Conservation (phyloP, 768 basidiomycete species). For the Pisolithus microcarpus region DNA sequence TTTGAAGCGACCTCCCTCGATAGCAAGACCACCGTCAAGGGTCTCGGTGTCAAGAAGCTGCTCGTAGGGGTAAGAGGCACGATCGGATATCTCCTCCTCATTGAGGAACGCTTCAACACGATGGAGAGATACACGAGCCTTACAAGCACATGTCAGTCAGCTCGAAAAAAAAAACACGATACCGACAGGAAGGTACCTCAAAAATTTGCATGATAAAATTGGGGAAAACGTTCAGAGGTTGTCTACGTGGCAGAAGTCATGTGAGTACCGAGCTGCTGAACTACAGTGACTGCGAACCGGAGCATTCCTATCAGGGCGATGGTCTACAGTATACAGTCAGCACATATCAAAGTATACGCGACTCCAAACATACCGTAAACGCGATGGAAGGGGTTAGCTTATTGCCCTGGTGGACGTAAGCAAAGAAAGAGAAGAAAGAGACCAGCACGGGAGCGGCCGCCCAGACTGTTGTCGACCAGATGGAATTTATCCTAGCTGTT, state of each 20-base stretch:
- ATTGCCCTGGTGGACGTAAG: slow-evolving; percentile 37
- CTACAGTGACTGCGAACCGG: slow-evolving; percentile 19
- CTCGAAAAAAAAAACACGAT: background rate
- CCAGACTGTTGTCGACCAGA: slow-evolving; percentile 44
- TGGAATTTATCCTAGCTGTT: slow-evolving; percentile 33
- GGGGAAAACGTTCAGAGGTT: slow-evolving; percentile 70
- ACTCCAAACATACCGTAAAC: slow-evolving; percentile 37
- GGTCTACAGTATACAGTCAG: slow-evolving; percentile 19
- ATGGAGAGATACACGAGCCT: slow-evolving; percentile 58
- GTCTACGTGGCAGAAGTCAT: slow-evolving; percentile 22
- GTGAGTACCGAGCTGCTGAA: background rate
- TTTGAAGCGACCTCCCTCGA: background rate
- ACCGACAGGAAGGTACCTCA: slow-evolving; percentile 32
- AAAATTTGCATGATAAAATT: slow-evolving; percentile 67
- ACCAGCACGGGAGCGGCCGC: slow-evolving; percentile 41
- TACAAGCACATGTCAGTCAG: background rate
- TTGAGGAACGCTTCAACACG: slow-evolving; percentile 62
- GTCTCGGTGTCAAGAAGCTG: background rate
- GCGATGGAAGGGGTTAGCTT: slow-evolving; percentile 49
- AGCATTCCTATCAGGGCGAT: slow-evolving; percentile 51
- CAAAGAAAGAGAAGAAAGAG: slow-evolving; percentile 43
- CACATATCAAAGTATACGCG: background rate
- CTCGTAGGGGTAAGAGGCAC: slow-evolving; percentile 40
- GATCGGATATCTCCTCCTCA: slow-evolving; percentile 63
- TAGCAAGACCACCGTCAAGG: background rate